Conservation (phyloP, 805 yeast species). For the Candida coquimbonensis region DNA sequence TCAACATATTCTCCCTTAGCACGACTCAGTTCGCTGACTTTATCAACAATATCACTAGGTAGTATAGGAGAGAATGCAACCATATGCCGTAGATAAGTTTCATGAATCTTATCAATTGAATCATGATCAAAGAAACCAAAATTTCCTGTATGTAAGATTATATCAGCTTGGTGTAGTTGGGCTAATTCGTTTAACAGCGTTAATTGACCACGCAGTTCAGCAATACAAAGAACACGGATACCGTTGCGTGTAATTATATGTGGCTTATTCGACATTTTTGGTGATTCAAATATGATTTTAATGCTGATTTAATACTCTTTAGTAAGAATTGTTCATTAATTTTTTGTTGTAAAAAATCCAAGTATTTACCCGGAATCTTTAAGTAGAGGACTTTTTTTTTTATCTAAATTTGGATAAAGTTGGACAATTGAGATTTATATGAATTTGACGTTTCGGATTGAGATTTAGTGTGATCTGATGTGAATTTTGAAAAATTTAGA, state of each 20-base stretch:
- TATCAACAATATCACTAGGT: slow-evolving; percentile 39
- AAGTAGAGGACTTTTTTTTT: too few relatives aligned
- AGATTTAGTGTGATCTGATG: too few relatives aligned
- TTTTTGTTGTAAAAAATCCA: too few relatives aligned
- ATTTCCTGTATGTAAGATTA: slow-evolving; percentile 67
- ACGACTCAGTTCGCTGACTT: slow-evolving; percentile 46
- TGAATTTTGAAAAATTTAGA: too few relatives aligned
- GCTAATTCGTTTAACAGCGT: slow-evolving; percentile 45
- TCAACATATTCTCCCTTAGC: slow-evolving; percentile 36
- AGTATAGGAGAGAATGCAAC: slow-evolving; percentile 60
- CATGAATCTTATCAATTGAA: slow-evolving; percentile 47
- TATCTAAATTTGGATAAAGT: too few relatives aligned
- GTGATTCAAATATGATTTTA: not conserved
- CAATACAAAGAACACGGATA: slow-evolving; percentile 38
- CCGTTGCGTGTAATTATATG: slow-evolving; percentile 24
- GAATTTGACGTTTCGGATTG: too few relatives aligned
- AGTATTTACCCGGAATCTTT: too few relatives aligned
- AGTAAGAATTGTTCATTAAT: too few relatives aligned
- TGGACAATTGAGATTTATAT: too few relatives aligned
- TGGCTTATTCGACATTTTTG: not conserved
- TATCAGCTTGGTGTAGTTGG: slow-evolving; percentile 35
- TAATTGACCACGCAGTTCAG: slow-evolving; percentile 52
- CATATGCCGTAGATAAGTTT: slow-evolving; percentile 53
- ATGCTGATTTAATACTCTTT: not conserved
- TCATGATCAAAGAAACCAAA: slow-evolving; percentile 68